Conservation (phyloP, 495 filamentous ascomycete species). For the Penicillium mononematosum region DNA sequence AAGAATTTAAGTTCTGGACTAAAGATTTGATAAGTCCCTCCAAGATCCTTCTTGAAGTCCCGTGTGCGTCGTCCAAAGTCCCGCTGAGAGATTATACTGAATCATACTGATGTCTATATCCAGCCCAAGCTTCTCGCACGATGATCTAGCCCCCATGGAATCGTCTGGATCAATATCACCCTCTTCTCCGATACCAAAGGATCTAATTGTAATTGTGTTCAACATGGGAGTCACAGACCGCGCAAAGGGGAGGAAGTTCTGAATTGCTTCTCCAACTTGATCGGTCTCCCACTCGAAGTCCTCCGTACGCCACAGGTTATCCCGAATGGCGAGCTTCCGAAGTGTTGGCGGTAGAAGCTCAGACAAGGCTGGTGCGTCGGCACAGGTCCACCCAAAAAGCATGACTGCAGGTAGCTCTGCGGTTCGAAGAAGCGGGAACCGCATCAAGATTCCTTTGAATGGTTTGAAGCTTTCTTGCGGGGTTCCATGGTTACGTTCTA, state of each 20-base stretch:
- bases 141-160: neutral
- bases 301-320: neutral
- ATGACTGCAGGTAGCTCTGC: neutral
- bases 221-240: neutral
- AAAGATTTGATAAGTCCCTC: neutral
- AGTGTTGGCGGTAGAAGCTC: neutral
- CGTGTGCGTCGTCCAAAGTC: neutral
- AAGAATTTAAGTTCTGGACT: too few relatives aligned
- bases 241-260: neutral
- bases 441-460: neutral
- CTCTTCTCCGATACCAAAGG: neutral
- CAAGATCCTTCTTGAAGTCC: neutral
- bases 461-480: neutral
- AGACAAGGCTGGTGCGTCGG: neutral
- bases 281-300: neutral
- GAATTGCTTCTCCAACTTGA: neutral
- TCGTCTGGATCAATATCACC: neutral
- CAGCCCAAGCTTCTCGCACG: neutral
- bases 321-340: neutral
- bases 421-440: neutral
- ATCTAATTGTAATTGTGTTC: neutral
- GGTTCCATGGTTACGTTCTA: neutral
- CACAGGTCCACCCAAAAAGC: neutral
- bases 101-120: neutral
- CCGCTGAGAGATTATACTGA: neutral